Evolutionary conservation across 2,329 filamentous ascomycete genomes (phyloP), one percentile per base, ranked within the genome.

Genomic region (Penicillium sclerotigenum): DNA sequence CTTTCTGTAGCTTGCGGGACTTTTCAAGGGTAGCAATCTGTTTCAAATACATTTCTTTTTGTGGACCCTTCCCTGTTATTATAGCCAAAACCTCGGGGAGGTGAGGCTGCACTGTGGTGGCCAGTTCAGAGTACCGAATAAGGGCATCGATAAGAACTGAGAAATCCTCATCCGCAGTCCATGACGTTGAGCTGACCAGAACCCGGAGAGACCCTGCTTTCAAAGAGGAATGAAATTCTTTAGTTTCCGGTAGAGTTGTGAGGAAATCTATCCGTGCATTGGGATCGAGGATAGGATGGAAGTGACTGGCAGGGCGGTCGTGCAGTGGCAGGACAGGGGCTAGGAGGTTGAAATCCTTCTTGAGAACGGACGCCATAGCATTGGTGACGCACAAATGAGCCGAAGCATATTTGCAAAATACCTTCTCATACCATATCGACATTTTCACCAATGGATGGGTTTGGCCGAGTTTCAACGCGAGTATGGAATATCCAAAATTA

Each of bases 101-200:
- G 0, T 78, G 70, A 5, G 71, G 67, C 1, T 74, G 71, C 11
- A 75, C 73, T 0, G 75, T 78, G 10, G 72, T 76, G 10, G 79
- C 76, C 36, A 75, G 61, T 11, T 78, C 75, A 1, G 89, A 89
- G 69, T 97, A 97, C 8, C 77, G 73, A 11, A 90, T 85, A 0
- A 99, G 79, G 0, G 91, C 92, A 48, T 91, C 86, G 4, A 99
- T 87, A 2, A 99, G 81, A 5, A 99, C 75, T 1, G 86, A 87
- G 71, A 99, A 97, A 73, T 99, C 93, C 73, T 99, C 94, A 68
- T 99, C 94, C 0, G 91, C 85, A 0, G 94, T 99, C 94, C 94
- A 99, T 11, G 92, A 97, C 0, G 94, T 99, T 56, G 91, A 94
- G 75, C 90, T 96, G 36, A 97, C 90, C 8, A 99, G 76, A 3